These are phyloP conservation scores for Rhodomyrtus tomentosa DNA, from an alignment of 345 rosid species.

Conservation along the genomic window DNA sequence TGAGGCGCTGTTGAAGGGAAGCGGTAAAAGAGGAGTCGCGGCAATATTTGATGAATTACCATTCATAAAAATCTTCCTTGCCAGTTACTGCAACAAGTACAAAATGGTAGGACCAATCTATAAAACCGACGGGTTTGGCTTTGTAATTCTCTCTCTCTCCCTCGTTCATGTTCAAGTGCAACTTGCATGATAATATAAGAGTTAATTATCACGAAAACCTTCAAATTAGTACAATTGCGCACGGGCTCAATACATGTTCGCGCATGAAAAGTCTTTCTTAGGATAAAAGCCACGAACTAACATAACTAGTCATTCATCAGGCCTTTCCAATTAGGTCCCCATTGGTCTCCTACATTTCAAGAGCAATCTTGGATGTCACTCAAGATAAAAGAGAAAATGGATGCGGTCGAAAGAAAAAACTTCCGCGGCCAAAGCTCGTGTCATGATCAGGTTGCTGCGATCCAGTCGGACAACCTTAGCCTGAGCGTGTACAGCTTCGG, in stretches of 20 bases:
- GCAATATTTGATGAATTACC: background rate
- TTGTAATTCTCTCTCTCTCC: background rate
- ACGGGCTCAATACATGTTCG: no score
- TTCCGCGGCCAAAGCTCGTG: background rate
- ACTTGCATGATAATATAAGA: no score
- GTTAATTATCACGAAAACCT: no score
- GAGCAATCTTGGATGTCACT: constrained; percentile 30
- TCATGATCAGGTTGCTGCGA: background rate
- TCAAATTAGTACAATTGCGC: no score
- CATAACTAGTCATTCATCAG: background rate
- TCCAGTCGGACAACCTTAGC: constrained; percentile 5
- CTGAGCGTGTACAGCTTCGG: constrained; percentile 25
- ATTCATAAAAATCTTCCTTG: background rate
- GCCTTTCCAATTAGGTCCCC: constrained; percentile 28
- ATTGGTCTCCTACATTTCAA: constrained; percentile 22
- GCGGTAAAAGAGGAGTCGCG: constrained; percentile 24
- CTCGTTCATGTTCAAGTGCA: background rate
- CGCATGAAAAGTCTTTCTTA: no score
- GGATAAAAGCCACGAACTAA: background rate
- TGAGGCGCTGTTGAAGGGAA: constrained; percentile 21
- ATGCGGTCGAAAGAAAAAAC: constrained; percentile 1
- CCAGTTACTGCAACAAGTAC: background rate
- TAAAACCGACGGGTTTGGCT: background rate
- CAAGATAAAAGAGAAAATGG: constrained; percentile 11
- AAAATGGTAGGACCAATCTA: background rate